Base-by-base conservation (phyloP, 140 eudicot species). In the Senecio squalidus region DNA sequence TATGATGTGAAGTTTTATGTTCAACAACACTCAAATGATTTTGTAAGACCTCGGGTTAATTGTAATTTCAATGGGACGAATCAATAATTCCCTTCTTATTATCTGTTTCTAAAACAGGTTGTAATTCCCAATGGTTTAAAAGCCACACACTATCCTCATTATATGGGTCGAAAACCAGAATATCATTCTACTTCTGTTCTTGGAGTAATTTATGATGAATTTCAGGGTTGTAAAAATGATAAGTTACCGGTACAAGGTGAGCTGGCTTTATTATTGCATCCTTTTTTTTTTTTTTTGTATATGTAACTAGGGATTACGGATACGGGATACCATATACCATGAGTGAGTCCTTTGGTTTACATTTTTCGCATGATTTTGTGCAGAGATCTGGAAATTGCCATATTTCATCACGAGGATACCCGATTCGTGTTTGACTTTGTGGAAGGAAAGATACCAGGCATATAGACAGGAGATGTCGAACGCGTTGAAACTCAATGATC, bases 91-190 rank as follows among this genome's bases (percentile, higher is more conserved):
- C 26, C 11, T 60, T 50, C 8, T 59, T 18, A 36, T 22, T 10
- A 47, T 55, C 24, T 29, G 24, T 26, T 49, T 2, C 43, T 69
- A 26, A 51, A 56, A 69, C 79, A 88, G 96, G 84, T 88, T 4
- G 59, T 1, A 5, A 48, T 88, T 57, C 94, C 90, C 5, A 2
- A 29, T 9, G 36, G 38, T 0, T 63, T 84, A 55, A 79, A 24
- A 34, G 79, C 85, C 47, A 70, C 63, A n/a, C 11, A 5, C 9
- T 88, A 52, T 74, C 96, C 96, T 3, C 94, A 84, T 76, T 31
- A 78, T 44, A 76, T 88, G 94, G 78, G 29, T 39, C 74, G 69
- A 62, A 51, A n/a, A 7, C 26, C 69, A 2, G 50, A 22, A 8
- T 60, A 68, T 31, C 53, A 23, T 18, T 88, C 96, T 1, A 54